A percentile compares a stretch with the other conserved stretches of the same genome.
Evolutionary conservation across 371 early-diverging fungal species (phyloP).

Genomic region (Paraphysoderma sedebokerense): DNA sequence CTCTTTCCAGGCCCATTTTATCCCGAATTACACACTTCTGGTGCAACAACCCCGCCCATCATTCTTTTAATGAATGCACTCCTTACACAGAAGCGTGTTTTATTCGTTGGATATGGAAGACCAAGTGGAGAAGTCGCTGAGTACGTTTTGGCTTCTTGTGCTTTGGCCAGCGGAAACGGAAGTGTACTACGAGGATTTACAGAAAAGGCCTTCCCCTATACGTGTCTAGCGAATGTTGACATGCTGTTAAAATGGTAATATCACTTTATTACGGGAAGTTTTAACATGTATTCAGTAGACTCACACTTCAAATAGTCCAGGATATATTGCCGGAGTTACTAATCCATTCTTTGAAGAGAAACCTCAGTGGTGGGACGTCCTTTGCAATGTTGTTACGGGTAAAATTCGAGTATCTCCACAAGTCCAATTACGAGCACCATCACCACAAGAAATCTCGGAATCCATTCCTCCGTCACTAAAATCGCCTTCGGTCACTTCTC

Average conservation of each 20-base stretch:
- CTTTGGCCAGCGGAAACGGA: constrained; percentile 77
- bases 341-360: constrained; percentile 88
- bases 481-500: constrained; percentile 8
- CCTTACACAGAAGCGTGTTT: constrained; percentile 77
- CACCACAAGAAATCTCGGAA: constrained; percentile 4
- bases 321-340: constrained; percentile 91
- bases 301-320: constrained; percentile 30
- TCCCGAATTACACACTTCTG: constrained; percentile 70
- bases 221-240: constrained; percentile 70
- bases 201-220: constrained; percentile 83
- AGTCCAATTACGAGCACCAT: constrained; percentile 16
- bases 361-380: constrained; percentile 86
- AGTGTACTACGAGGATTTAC: constrained; percentile 64
- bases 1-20: constrained; percentile 50
- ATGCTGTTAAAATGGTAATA: constrained; percentile 54
- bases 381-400: constrained; percentile 80
- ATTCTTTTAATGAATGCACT: constrained; percentile 72
- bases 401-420: constrained; percentile 75
- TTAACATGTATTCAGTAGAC: background rate
- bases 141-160: constrained; percentile 79
- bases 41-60: constrained; percentile 65
- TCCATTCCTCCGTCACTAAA: constrained; percentile 7
- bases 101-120: constrained; percentile 77
- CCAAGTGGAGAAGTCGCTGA: constrained; percentile 86
- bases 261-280: background rate